Evolutionary conservation across 2,329 filamentous ascomycete genomes (phyloP).

Genomic region (Fusarium verrucosum): DNA sequence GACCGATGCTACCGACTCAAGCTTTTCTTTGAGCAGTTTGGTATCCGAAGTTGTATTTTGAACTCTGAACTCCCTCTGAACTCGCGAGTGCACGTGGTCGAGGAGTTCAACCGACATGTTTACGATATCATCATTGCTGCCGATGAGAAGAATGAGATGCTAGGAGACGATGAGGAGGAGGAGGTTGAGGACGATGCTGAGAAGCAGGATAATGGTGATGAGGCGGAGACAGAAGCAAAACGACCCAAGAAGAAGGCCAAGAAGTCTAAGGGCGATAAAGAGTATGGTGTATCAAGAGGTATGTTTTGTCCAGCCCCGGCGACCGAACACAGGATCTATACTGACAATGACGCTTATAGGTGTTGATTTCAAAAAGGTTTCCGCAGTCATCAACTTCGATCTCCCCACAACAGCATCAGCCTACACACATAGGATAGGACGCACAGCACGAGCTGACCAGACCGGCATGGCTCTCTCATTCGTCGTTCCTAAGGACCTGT

Average conservation of each 20-base stretch:
- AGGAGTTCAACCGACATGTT: conserved; percentile 95
- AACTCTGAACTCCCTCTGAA: conserved; percentile 96
- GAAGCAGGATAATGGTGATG: conserved; percentile 21
- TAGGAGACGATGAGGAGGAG: conserved; percentile 72
- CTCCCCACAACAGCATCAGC: conserved; percentile 87
- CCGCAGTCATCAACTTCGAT: conserved; percentile 96
- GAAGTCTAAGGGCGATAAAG: conserved; percentile 74
- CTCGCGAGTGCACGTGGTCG: conserved; percentile 90
- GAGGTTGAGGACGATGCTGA: conserved; percentile 44
- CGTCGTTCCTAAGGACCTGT: conserved; percentile 82
- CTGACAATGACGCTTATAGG: conserved; percentile 41
- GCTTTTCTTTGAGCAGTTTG: conserved; percentile 96
- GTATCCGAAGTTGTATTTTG: conserved; percentile 89
- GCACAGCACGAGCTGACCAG: conserved; percentile 90
- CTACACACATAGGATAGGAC: conserved; percentile 96
- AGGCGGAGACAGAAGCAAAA: conserved; percentile 47
- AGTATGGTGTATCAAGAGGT: conserved; percentile 94
- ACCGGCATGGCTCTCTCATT: conserved; percentile 97
- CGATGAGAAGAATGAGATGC: conserved; percentile 87
- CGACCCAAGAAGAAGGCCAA: conserved; percentile 52
- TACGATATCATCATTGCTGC: conserved; percentile 99
- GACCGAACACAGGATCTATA: not conserved
- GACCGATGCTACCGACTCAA: conserved; percentile 91
- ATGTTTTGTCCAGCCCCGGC: conserved; percentile 20
- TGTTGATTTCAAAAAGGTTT: conserved; percentile 96